Percentiles rank a stretch among this genome's conserved stretches.
Conservation (phyloP, 78 protist species). For the Polysphondylium violaceum region DNA sequence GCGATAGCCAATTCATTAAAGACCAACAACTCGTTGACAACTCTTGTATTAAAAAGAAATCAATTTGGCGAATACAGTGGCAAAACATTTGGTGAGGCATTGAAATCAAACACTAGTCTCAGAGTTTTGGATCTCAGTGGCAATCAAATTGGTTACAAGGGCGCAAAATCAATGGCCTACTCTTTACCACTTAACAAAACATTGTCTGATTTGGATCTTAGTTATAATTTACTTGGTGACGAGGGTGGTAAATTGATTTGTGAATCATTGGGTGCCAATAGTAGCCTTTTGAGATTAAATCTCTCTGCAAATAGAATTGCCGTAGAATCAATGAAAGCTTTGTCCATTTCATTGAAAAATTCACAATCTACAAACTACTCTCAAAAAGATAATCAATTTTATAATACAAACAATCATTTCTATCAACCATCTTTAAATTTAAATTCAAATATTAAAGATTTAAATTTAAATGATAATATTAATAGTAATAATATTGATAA, state of each 20-base stretch:
- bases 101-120: slow-evolving; percentile 2
- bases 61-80: slow-evolving; percentile 16
- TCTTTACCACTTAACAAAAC: slow-evolving; percentile 46
- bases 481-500: background rate
- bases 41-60: slow-evolving; percentile 7
- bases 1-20: slow-evolving; percentile 24
- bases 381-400: background rate
- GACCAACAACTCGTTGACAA: slow-evolving; percentile 11
- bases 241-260: slow-evolving; percentile 51
- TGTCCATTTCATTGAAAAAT: background rate
- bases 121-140: slow-evolving; percentile 20
- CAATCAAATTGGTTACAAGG: slow-evolving; percentile 35
- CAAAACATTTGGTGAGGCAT: slow-evolving; percentile 25
- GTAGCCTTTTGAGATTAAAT: background rate
- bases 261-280: slow-evolving; percentile 24
- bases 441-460: background rate
- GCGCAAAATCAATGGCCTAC: slow-evolving; percentile 42
- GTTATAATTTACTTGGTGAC: slow-evolving; percentile 33
- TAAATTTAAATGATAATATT: background rate
- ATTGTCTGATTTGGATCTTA: slow-evolving; percentile 20
- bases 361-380: background rate
- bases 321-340: background rate
- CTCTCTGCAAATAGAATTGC: slow-evolving; percentile 31
- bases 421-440: background rate
- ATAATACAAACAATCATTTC: background rate